phyloP scores from a whole-genome alignment of 2,329 filamentous ascomycete species.

The Curvularia verruculosa region DNA sequence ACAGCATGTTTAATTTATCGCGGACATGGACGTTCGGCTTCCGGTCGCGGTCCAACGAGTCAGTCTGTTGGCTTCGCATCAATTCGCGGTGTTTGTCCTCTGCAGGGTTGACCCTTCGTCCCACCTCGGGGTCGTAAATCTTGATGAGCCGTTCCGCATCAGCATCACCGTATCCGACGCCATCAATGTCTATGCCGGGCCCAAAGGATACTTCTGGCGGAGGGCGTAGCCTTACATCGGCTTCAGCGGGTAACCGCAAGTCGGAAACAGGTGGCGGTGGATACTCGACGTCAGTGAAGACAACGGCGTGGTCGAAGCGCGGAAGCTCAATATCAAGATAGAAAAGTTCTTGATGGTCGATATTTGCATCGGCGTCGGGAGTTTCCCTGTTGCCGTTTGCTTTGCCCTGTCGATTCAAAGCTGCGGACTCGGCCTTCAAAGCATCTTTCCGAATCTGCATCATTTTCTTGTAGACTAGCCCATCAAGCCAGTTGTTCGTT shows the following conservation, averaged over 20 bases:
- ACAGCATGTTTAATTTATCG: conserved; percentile 88
- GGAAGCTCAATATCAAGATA: conserved; percentile 89
- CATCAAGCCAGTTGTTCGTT: conserved; percentile 92
- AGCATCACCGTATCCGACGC: conserved; percentile 59
- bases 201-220: conserved; percentile 89
- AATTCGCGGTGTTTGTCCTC: conserved; percentile 93
- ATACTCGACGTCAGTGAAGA: conserved; percentile 95
- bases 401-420: conserved; percentile 46
- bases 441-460: conserved; percentile 67
- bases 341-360: conserved; percentile 67
- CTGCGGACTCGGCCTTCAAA: conserved; percentile 42
- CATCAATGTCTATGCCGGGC: conserved; percentile 79
- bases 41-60: conserved; percentile 91
- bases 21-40: conserved; percentile 96
- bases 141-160: conserved; percentile 70
- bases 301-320: conserved; percentile 92
- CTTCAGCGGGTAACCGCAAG: conserved; percentile 66
- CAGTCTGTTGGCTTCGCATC: conserved; percentile 89
- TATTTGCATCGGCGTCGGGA: conserved; percentile 22
- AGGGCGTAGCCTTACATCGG: conserved; percentile 75
- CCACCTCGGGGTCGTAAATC: conserved; percentile 93
- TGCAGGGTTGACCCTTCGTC: conserved; percentile 86
- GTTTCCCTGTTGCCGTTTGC: conserved; percentile 26
- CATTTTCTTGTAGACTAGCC: conserved; percentile 87
- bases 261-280: conserved; percentile 81